Conservation (phyloP, 2,329 filamentous ascomycete species). For the Falciphora oryzae region DNA sequence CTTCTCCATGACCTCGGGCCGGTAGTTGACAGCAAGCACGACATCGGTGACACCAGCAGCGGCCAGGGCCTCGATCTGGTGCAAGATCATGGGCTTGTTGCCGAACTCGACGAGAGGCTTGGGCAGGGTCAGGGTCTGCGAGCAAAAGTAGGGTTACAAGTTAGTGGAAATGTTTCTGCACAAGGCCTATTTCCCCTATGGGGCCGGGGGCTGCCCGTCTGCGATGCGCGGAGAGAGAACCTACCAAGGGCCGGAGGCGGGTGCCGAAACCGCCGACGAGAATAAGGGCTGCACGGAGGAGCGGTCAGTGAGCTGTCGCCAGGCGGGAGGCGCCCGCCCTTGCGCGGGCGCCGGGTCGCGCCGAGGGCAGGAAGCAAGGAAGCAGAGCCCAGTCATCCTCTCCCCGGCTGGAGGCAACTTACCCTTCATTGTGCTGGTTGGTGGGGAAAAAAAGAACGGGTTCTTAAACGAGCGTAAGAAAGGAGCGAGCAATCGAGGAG, state of each 20-base stretch:
- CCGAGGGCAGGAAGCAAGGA: conserved; percentile 1
- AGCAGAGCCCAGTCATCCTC: background rate
- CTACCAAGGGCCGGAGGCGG: conserved; percentile 89
- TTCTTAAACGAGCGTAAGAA: conserved; percentile 21
- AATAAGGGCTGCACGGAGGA: conserved; percentile 68
- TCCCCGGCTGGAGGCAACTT: conserved; percentile 16
- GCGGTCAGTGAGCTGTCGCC: background rate
- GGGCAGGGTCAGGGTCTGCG: conserved; percentile 86
- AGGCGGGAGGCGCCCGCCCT: too few species aligned
- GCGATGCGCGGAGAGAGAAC: conserved; percentile 27
- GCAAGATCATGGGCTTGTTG: conserved; percentile 98
- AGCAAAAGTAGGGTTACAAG: conserved; percentile 16
- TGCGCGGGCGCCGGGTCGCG: too few species aligned
- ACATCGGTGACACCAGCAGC: conserved; percentile 94
- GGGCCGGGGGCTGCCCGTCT: conserved; percentile 7
- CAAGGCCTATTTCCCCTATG: conserved; percentile 15
- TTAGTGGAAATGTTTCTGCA: conserved; percentile 6
- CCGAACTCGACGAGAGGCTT: conserved; percentile 98
- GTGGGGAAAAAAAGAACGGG: conserved; percentile 5
- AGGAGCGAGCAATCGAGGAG: conserved; percentile 10
- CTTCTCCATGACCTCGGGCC: conserved; percentile 95
- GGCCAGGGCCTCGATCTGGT: conserved; percentile 93
- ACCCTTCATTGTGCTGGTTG: conserved; percentile 34
- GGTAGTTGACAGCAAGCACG: conserved; percentile 97
- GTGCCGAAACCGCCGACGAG: conserved; percentile 99